Evolutionary conservation across 768 basidiomycete species (phyloP).

Genomic region (Xerocomellus amylosporus): DNA sequence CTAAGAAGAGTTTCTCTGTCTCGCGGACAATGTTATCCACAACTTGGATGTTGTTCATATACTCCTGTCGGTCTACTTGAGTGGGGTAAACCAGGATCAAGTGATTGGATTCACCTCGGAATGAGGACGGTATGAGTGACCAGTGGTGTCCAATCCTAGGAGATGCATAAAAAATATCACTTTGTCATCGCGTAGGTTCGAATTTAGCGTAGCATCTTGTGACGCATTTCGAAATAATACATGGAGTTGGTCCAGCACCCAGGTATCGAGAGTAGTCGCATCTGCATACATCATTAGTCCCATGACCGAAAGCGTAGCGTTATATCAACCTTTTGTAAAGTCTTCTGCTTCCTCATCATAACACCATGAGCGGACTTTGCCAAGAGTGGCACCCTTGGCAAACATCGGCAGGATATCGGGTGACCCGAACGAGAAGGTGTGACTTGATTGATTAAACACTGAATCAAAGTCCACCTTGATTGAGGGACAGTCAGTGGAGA

Average conservation of each 20-base stretch:
- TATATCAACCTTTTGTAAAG: slow-evolving; percentile 69
- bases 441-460: slow-evolving; percentile 77
- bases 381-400: slow-evolving; percentile 63
- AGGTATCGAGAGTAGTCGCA: slow-evolving; percentile 71
- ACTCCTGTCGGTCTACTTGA: slow-evolving; percentile 52
- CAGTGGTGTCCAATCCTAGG: slow-evolving; percentile 81
- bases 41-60: slow-evolving; percentile 78
- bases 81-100: neutral
- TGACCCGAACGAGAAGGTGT: slow-evolving; percentile 81
- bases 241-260: slow-evolving; percentile 73
- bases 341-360: slow-evolving; percentile 80
- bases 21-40: slow-evolving; percentile 72
- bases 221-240: slow-evolving; percentile 63
- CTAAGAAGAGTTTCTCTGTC: slow-evolving; percentile 56
- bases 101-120: slow-evolving; percentile 52
- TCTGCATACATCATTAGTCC: slow-evolving; percentile 39
- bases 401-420: slow-evolving; percentile 93
- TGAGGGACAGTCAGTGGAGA: neutral
- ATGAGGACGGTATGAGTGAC: slow-evolving; percentile 82
- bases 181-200: slow-evolving; percentile 53
- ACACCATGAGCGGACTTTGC: slow-evolving; percentile 70
- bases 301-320: neutral
- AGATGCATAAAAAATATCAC: slow-evolving; percentile 82
- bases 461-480: slow-evolving; percentile 75
- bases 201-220: slow-evolving; percentile 44